These are phyloP conservation scores for Nicotiana paniculata DNA, from an alignment of 257 asterid species.

Conservation along the genomic window DNA sequence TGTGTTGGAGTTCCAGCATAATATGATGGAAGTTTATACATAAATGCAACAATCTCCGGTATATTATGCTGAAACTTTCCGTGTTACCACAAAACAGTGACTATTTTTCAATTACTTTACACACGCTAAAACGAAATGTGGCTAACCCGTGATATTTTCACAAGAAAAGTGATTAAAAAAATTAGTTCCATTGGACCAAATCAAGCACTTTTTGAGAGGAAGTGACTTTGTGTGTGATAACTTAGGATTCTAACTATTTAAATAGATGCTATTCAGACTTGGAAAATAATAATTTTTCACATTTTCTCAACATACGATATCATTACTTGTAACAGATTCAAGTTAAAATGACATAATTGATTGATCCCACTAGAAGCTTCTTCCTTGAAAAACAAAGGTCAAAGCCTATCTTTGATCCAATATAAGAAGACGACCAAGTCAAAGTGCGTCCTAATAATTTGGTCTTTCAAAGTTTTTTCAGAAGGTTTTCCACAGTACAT, in stretches of 20 bases:
- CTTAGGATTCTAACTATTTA: conserved; percentile 5
- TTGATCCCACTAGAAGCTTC: conserved; percentile 2
- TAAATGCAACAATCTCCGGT: no score
- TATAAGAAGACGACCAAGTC: neutral
- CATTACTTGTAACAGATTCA: neutral
- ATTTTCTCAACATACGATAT: neutral
- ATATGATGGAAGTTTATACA: no score
- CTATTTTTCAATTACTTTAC: no score
- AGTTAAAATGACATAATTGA: neutral
- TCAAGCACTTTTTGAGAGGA: neutral
- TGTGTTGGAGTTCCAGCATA: no score
- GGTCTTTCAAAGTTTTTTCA: neutral
- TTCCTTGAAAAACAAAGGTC: neutral
- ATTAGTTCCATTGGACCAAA: neutral
- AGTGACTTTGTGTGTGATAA: neutral
- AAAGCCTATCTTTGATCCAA: neutral
- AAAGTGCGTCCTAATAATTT: neutral
- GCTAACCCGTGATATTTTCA: no score
- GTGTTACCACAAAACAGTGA: no score
- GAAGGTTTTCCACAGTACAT: neutral
- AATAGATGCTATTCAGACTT: conserved; percentile 3
- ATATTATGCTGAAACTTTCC: no score
- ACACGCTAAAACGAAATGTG: no score
- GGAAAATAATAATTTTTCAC: neutral
- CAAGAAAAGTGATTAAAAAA: no score